Percentiles rank a stretch among this genome's conserved stretches.
These are phyloP conservation scores for Laguncularia racemosa DNA, from an alignment of 345 rosid genomes.

Conservation along the genomic window DNA sequence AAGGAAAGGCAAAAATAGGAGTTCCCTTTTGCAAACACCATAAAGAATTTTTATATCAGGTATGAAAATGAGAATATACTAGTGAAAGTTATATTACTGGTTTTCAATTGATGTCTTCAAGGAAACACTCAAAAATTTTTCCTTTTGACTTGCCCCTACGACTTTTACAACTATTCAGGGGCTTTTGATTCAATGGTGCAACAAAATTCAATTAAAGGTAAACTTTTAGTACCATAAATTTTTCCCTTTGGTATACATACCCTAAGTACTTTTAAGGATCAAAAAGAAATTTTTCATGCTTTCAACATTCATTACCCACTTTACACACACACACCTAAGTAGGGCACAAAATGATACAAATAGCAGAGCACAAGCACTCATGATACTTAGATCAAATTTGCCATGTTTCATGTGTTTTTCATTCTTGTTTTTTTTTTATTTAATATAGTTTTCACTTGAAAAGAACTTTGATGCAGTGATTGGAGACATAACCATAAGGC, in stretches of 20 bases:
- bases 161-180: conserved; percentile 10
- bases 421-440: neutral
- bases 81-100: conserved; percentile 6
- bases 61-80: neutral
- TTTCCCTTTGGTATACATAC: too few species aligned
- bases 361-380: neutral
- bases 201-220: neutral
- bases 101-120: conserved; percentile 15
- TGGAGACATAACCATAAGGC: conserved; percentile 17
- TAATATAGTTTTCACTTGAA: neutral
- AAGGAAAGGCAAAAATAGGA: conserved; percentile 10
- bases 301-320: too few species aligned
- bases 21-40: conserved; percentile 7
- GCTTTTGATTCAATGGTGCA: conserved; percentile 12
- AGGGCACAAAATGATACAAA: too few species aligned
- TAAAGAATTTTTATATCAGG: conserved; percentile 10
- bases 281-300: too few species aligned
- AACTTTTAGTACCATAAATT: neutral
- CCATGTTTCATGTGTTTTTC: neutral
- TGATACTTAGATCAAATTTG: neutral
- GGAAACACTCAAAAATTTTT: neutral
- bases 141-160: conserved; percentile 10
- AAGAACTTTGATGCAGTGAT: conserved; percentile 20
- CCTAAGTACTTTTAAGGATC: too few species aligned
- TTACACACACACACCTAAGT: too few species aligned